A percentile compares a stretch with the other conserved stretches of the same genome.
phyloP scores from a whole-genome alignment of 371 early-diverging fungal genomes.

The Mucor lusitanicus region DNA sequence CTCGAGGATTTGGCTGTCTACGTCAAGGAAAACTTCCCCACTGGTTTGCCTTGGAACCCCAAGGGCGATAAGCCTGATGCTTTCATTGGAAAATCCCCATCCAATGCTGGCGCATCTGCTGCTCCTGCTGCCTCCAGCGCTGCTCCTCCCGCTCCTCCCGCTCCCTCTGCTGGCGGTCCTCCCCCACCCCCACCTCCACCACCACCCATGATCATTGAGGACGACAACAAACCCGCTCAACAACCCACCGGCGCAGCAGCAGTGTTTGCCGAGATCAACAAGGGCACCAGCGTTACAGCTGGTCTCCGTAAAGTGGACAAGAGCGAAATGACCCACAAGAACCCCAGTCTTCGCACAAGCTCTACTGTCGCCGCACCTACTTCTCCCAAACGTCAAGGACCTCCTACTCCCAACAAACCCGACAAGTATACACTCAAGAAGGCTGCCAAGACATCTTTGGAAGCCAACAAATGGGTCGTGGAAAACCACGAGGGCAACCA shows the following conservation, averaged over 20 bases:
- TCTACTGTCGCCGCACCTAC: constrained; percentile 50
- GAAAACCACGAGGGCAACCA: constrained; percentile 82
- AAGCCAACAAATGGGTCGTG: constrained; percentile 93
- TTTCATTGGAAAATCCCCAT: constrained; percentile 36
- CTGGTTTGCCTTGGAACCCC: constrained; percentile 92
- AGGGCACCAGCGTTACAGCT: constrained; percentile 77
- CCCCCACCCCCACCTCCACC: constrained; percentile 71
- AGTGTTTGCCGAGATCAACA: constrained; percentile 88
- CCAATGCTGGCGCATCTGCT: constrained; percentile 29
- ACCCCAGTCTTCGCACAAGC: constrained; percentile 80
- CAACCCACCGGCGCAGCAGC: constrained; percentile 56
- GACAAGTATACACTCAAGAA: constrained; percentile 69
- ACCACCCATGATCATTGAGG: constrained; percentile 54
- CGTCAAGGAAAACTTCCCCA: constrained; percentile 88
- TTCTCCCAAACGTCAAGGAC: constrained; percentile 57
- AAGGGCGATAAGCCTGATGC: constrained; percentile 67
- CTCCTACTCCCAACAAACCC: constrained; percentile 66
- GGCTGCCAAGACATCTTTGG: constrained; percentile 80
- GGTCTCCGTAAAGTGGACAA: constrained; percentile 92
- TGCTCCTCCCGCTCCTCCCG: constrained; percentile 41
- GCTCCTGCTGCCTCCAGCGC: constrained; percentile 34
- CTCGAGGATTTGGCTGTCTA: constrained; percentile 77
- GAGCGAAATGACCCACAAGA: constrained; percentile 97
- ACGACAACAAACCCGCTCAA: constrained; percentile 14
- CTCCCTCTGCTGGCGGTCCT: constrained; percentile 58